A percentile compares a stretch with the other conserved stretches of the same genome.
phyloP scores from a whole-genome alignment of 169 alveolate genomes.

The Blepharisma undulans region DNA sequence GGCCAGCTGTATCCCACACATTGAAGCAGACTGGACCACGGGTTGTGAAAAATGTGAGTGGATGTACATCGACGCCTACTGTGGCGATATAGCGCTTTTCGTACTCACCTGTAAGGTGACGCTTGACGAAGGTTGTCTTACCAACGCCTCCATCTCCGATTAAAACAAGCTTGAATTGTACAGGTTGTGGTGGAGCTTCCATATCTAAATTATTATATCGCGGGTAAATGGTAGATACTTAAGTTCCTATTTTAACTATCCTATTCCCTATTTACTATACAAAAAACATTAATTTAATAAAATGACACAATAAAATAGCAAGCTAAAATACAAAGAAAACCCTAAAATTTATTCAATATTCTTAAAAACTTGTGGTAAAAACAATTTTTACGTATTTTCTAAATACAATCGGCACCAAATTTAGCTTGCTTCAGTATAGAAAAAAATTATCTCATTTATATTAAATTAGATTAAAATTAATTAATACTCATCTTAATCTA shows the following conservation, averaged over 20 bases:
- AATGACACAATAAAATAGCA: background rate
- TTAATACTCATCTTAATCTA: background rate
- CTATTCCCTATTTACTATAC: background rate
- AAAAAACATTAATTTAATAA: background rate
- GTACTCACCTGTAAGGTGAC: conserved; percentile 99
- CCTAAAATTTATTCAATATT: no score
- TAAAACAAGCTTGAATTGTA: conserved; percentile 95
- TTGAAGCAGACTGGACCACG: conserved; percentile 95
- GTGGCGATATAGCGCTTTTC: conserved; percentile 98
- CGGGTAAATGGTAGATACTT: background rate
- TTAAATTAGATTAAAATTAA: background rate
- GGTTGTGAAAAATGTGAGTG: conserved; percentile 94
- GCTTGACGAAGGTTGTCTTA: conserved; percentile 97
- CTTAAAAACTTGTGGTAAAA: no score
- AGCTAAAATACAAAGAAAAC: no score
- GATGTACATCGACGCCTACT: conserved; percentile 98
- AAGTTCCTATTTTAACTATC: background rate
- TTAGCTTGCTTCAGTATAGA: background rate
- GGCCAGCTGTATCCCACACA: conserved; percentile 99
- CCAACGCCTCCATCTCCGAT: conserved; percentile 99
- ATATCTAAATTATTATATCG: background rate
- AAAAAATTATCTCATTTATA: no score
- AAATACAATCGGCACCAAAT: background rate
- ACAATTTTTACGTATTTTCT: no score
- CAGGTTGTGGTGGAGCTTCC: conserved; percentile 39